Base-by-base conservation (phyloP, 306 rosid genomes). In the Fragaria nilgerrensis region DNA sequence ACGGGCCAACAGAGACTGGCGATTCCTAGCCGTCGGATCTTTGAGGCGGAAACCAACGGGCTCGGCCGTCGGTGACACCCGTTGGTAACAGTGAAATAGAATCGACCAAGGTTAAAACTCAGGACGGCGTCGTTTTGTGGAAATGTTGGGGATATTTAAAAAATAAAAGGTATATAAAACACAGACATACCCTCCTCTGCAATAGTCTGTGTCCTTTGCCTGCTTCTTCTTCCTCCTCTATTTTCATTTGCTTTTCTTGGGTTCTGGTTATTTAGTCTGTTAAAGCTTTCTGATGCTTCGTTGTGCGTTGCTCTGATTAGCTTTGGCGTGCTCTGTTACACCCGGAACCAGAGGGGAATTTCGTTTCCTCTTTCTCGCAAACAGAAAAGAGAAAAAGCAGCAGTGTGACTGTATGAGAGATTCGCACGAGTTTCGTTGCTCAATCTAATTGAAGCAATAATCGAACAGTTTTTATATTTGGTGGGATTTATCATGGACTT, bases 101-200 rank as follows among this genome's bases (percentile, higher is more conserved):
- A 58, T 4, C 16, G 25, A 5, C 41, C 25, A 2, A 5, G 68
- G 77, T 56, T 5, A 41, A 73, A 45, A 70, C 37, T 2, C 32
- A 27, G 16, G 16, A 61, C 78, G 78, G 27, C 78, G 58, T 3
- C 59, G 78, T 74, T 2, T 37, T 0, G 3, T 9, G 47, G 16
- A 32, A 5, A 34, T 19, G 22, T 3, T 3, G 62, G 25, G 25
- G 62, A 2, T 64, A 15, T 52, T 74, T 43, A 74, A 45, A 44
- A 43, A 17, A 17, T 19, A 44, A 19, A 61, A 23, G 50, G 23
- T 65, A 25, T 72, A 75, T 8, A 70, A 44, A 47, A 25, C 50
- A 69, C 82, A 83, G 87, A 86, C 87, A 91, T 82, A 79, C 89
- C 61, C 9, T 2, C 6, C 79, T 78, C 79, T 78, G 84, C 77